phyloP scores from a whole-genome alignment of 2,329 filamentous ascomycete genomes.

The Cladosporium velox region DNA sequence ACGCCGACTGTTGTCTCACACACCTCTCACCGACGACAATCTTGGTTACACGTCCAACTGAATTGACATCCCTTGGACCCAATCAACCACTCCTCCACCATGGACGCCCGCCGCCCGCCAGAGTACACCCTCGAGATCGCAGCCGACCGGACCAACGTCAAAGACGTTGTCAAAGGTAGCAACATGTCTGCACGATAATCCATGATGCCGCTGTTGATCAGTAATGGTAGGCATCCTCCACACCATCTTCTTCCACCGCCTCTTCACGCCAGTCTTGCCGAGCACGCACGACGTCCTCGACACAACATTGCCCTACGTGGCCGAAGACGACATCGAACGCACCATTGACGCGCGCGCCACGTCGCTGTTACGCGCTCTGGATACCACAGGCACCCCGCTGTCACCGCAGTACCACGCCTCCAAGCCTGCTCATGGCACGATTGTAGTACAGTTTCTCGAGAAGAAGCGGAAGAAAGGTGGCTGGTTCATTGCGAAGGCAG shows the following conservation, averaged over 20 bases:
- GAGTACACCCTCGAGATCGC: conserved; percentile 95
- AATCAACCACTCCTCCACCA: conserved; percentile 33
- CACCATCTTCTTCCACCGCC: conserved; percentile 42
- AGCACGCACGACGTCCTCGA: conserved; percentile 21
- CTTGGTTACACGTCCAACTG: background rate
- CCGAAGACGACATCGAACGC: conserved; percentile 18
- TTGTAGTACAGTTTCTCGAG: conserved; percentile 19
- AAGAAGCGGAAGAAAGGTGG: conserved; percentile 20
- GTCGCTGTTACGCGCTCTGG: conserved; percentile 32
- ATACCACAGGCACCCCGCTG: conserved; percentile 93
- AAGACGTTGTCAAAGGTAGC: conserved; percentile 83
- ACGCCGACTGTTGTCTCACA: background rate
- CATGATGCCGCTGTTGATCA: conserved; percentile 3
- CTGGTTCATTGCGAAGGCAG: conserved; percentile 20
- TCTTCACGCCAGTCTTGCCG: conserved; percentile 37
- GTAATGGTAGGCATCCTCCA: conserved; percentile 42
- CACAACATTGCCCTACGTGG: conserved; percentile 52
- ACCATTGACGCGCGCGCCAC: conserved; percentile 20
- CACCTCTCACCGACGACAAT: conserved; percentile 4
- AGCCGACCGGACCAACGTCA: conserved; percentile 83
- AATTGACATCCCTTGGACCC: background rate
- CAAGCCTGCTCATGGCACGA: conserved; percentile 42
- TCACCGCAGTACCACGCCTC: conserved; percentile 43
- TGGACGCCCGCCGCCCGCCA: conserved; percentile 69
- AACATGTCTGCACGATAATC: conserved; percentile 91